A percentile compares a stretch with the other conserved stretches of the same genome.
Evolutionary conservation across 306 rosid species (phyloP).

Genomic region (Morella rubra): DNA sequence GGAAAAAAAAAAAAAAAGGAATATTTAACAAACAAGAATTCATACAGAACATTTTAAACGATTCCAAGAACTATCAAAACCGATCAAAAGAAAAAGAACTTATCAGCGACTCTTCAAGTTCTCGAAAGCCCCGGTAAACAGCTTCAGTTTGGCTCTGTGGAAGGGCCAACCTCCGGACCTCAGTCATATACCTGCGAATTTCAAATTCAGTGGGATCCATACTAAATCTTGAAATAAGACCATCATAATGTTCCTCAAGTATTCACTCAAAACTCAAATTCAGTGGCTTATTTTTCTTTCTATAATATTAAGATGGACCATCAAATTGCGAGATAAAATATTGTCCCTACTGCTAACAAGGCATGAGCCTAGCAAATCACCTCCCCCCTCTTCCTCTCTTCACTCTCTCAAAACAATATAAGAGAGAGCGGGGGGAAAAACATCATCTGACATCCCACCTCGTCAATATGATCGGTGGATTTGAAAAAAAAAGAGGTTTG

Average conservation of each 20-base stretch:
- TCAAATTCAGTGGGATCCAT: conserved; percentile 28
- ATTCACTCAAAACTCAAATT: background rate
- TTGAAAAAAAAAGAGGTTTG: too few species aligned
- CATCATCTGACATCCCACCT: background rate
- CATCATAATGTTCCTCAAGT: background rate
- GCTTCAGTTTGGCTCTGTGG: conserved; percentile 80
- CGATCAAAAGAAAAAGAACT: conserved; percentile 70
- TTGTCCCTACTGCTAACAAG: background rate
- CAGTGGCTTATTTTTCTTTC: background rate
- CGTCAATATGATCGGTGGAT: background rate
- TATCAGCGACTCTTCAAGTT: conserved; percentile 86
- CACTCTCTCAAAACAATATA: background rate
- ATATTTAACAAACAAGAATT: conserved; percentile 30
- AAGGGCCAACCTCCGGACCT: conserved; percentile 83
- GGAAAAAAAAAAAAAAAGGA: conserved; percentile 17
- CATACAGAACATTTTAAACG: conserved; percentile 42
- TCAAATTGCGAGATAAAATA: background rate
- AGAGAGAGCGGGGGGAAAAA: background rate
- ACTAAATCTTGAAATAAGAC: conserved; percentile 9
- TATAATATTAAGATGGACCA: background rate
- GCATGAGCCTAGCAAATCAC: background rate
- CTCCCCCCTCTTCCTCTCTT: too few species aligned
- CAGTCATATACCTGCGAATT: conserved; percentile 79
- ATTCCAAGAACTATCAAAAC: conserved; percentile 48
- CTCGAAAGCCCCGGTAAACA: conserved; percentile 77